Evolutionary conservation across 345 rosid genomes (phyloP).

Genomic region (Salix suchowensis): DNA sequence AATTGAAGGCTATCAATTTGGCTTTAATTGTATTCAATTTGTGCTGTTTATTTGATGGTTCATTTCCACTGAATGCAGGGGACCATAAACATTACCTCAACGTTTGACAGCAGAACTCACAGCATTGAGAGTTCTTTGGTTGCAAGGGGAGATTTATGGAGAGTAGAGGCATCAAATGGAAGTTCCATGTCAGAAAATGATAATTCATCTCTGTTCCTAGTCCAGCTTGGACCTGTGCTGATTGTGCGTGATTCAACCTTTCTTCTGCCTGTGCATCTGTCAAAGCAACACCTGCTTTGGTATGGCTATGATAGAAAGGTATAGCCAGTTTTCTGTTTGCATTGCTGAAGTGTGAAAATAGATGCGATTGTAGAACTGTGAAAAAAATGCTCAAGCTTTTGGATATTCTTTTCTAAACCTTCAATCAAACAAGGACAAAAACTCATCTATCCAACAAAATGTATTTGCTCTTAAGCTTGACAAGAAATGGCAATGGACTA

Average conservation of each 20-base stretch:
- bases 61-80: constrained; percentile 47
- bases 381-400: not conserved
- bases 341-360: not conserved
- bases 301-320: constrained; percentile 97
- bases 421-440: no score
- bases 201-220: constrained; percentile 75
- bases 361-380: not conserved
- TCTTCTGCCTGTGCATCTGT: constrained; percentile 82
- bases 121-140: constrained; percentile 69
- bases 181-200: constrained; percentile 59
- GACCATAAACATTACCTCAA: constrained; percentile 60
- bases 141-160: constrained; percentile 97
- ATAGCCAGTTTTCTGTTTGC: constrained; percentile 15
- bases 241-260: constrained; percentile 85
- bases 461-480: not conserved
- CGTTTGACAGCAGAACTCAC: constrained; percentile 68
- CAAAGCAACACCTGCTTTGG: constrained; percentile 98
- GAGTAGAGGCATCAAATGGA: constrained; percentile 75
- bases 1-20: not conserved
- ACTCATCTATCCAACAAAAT: not conserved
- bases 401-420: not conserved
- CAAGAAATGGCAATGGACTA: not conserved
- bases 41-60: constrained; percentile 5
- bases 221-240: constrained; percentile 91
- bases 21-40: not conserved